Conservation (phyloP, 2,329 filamentous ascomycete species). For the Nemania sp. region DNA sequence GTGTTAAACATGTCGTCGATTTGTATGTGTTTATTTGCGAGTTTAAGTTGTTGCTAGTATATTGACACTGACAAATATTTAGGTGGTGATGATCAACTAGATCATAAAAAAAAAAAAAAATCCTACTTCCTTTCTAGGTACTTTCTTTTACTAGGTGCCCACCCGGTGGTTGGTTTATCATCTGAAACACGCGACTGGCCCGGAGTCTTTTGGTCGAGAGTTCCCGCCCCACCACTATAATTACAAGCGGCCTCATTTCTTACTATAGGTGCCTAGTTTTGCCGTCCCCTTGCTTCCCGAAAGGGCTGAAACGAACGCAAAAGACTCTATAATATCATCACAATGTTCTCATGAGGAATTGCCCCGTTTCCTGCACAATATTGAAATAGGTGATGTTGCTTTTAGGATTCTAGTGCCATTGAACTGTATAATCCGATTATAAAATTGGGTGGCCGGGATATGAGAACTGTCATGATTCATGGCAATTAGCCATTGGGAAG, state of each 20-base stretch:
- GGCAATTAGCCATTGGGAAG: slow-evolving; percentile 1
- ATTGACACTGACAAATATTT: neutral
- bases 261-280: neutral
- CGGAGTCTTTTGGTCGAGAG: slow-evolving; percentile 8
- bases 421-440: neutral
- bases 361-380: neutral
- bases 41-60: neutral
- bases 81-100: neutral
- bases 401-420: neutral
- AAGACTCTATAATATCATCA: neutral
- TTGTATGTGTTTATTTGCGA: neutral
- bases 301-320: neutral
- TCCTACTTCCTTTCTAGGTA: neutral
- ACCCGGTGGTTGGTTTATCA: slow-evolving; percentile 2
- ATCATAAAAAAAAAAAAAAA: neutral
- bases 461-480: slow-evolving; percentile 14
- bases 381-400: neutral
- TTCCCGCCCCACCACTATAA: slow-evolving; percentile 16
- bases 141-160: too few species aligned
- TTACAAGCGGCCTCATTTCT: slow-evolving; percentile 18
- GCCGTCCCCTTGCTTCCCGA: neutral
- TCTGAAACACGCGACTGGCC: slow-evolving; percentile 35
- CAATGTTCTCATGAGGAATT: neutral
- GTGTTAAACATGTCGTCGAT: neutral
- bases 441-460: slow-evolving; percentile 6